A percentile compares a stretch with the other conserved stretches of the same genome.
phyloP scores from a whole-genome alignment of 2,329 filamentous ascomycete species.

The Biscogniauxia sp. region DNA sequence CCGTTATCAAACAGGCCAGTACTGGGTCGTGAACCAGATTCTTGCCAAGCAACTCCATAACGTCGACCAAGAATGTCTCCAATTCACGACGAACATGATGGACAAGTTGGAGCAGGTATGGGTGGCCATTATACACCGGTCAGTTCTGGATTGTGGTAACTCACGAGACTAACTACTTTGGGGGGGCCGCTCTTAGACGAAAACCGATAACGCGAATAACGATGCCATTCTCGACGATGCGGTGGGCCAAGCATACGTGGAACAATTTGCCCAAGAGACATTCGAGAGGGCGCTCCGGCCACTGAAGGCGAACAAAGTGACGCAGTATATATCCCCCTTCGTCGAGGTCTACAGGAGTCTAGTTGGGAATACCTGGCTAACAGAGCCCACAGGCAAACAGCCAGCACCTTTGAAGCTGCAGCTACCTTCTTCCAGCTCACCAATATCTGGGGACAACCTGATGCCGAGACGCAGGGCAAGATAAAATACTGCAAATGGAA shows the following conservation, averaged over 20 bases:
- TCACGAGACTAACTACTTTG: neutral
- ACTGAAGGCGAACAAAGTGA: slow-evolving; percentile 78
- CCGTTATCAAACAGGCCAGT: slow-evolving; percentile 61
- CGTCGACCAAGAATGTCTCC: slow-evolving; percentile 71
- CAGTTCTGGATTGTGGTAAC: neutral
- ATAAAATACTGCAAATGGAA: slow-evolving; percentile 98
- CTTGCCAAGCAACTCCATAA: slow-evolving; percentile 77
- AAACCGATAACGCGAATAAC: slow-evolving; percentile 70
- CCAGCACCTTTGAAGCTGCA: slow-evolving; percentile 89
- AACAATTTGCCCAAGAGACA: slow-evolving; percentile 88
- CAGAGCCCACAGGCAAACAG: slow-evolving; percentile 66
- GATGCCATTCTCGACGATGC: slow-evolving; percentile 83
- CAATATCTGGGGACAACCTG: slow-evolving; percentile 75
- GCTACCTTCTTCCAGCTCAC: slow-evolving; percentile 88
- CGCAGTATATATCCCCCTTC: slow-evolving; percentile 53
- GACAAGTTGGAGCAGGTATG: slow-evolving; percentile 80
- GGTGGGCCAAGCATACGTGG: slow-evolving; percentile 86
- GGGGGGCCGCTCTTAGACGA: slow-evolving; percentile 48
- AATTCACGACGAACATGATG: slow-evolving; percentile 82
- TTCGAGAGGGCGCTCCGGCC: slow-evolving; percentile 82
- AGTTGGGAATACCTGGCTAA: slow-evolving; percentile 9
- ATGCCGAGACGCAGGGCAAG: slow-evolving; percentile 76
- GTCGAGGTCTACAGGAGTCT: neutral
- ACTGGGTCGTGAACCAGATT: slow-evolving; percentile 91
- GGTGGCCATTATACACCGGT: neutral